Evolutionary conservation across 1,139 yeast genomes (phyloP), one percentile per base, ranked within the genome.

Genomic region (Wickerhamiella pararugosa): DNA sequence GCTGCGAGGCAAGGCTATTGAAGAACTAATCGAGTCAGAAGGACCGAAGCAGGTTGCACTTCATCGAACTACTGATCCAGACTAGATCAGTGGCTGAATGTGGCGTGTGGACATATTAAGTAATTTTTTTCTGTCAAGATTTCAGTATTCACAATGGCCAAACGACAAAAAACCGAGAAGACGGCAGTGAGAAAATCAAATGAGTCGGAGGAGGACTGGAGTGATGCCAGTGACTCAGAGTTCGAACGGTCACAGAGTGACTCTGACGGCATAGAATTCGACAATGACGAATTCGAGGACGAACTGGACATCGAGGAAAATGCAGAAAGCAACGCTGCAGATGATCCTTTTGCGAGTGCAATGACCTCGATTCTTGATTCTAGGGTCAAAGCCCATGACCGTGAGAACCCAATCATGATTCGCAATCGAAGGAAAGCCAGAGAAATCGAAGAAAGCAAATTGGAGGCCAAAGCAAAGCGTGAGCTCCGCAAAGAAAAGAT

Each of bases 321-420:
- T 6, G 31, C 28, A 2, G 39, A 40, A 4, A 45, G 42, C 6
- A 41, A 35, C 6, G 37, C n/a, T 25, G 28, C 11, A 10, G 32
- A 10, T 15, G 38, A 33, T 1, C 76, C 67, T 43, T 87, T 90
- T 56, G 82, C 94, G 7, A 70, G 63, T 45, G 97, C 98, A 1
- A 75, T 90, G 57, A 74, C 68, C 49, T 93, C 94, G 26, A 82
- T 90, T 54, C 65, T 90, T 42, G 81, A 81, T 6, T 83, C 97
- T 2, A 79, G 76, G 55, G 68, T 90, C 52, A 90, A 90, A 58
- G 92, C 94, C 0, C 80, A 86, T 54, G 84, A 81, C 56, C 71
- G 96, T 57, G 71, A 72, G 38, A 94, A 86, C 55, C 98, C 98
- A 2, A 84, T 90, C 45, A 69, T 90, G 61, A 87, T 87, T 10